Evolutionary conservation across 2,329 filamentous ascomycete species (phyloP).

Genomic region (Clonostachys rhizophaga): DNA sequence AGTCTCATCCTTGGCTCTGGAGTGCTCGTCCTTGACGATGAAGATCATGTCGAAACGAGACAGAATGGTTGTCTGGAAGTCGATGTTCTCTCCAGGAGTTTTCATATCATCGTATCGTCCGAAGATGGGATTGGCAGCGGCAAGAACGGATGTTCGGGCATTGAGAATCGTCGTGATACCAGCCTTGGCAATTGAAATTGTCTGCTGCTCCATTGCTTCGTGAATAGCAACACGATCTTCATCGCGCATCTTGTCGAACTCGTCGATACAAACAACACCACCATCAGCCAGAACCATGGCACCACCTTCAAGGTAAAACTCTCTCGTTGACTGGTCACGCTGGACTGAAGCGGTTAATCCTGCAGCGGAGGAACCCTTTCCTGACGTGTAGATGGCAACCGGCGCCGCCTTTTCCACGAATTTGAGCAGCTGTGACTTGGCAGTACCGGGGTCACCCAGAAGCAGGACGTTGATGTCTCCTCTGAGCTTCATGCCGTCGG

Average conservation of each 20-base stretch:
- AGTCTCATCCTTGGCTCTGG: conserved; percentile 80
- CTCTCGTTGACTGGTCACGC: conserved; percentile 82
- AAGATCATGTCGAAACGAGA: conserved; percentile 99
- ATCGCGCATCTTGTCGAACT: conserved; percentile 99
- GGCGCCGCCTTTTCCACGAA: conserved; percentile 96
- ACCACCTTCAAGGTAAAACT: conserved; percentile 97
- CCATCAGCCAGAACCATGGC: conserved; percentile 98
- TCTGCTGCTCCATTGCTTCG: conserved; percentile 99
- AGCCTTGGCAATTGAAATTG: conserved; percentile 97
- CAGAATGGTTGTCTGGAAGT: conserved; percentile 97
- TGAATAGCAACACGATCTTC: conserved; percentile 97
- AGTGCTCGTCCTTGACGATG: conserved; percentile 94
- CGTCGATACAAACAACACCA: conserved; percentile 96
- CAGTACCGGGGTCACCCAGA: conserved; percentile 94
- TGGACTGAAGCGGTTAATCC: conserved; percentile 97
- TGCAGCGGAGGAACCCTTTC: conserved; percentile 94
- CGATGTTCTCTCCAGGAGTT: conserved; percentile 95
- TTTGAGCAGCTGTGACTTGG: conserved; percentile 94
- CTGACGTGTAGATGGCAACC: conserved; percentile 97
- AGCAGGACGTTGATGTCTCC: conserved; percentile 97
- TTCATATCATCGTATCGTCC: conserved; percentile 98
- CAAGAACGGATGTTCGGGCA: conserved; percentile 88
- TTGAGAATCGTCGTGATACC: conserved; percentile 98
- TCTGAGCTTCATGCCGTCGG: conserved; percentile 95
- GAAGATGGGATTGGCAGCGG: conserved; percentile 95